A percentile compares a stretch with the other conserved stretches of the same genome.
Evolutionary conservation across 2,329 filamentous ascomycete genomes (phyloP).

Genomic region (Ascochyta fabae): DNA sequence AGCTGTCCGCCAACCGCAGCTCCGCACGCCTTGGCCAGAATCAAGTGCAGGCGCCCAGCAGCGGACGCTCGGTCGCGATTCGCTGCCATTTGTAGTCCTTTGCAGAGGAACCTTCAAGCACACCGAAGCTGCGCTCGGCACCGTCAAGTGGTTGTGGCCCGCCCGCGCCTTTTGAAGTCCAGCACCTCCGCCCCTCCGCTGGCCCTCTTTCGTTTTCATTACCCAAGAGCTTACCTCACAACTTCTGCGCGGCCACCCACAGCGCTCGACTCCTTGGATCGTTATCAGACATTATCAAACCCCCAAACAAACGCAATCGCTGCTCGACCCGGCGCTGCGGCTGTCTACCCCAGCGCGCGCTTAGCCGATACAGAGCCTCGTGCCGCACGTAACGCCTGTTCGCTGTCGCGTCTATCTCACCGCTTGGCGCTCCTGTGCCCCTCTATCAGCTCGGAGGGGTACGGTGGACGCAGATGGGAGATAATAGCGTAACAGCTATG

Average conservation of each 20-base stretch:
- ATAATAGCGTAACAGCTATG: slow-evolving; percentile 55
- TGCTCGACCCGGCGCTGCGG: slow-evolving; percentile 44
- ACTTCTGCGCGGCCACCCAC: slow-evolving; percentile 49
- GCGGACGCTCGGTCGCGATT: slow-evolving; percentile 31
- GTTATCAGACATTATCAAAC: slow-evolving; percentile 56
- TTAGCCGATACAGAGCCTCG: slow-evolving; percentile 46
- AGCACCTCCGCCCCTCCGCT: slow-evolving; percentile 44
- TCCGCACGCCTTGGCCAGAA: slow-evolving; percentile 29
- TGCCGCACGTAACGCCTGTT: slow-evolving; percentile 24
- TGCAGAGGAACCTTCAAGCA: slow-evolving; percentile 30
- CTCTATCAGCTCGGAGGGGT: slow-evolving; percentile 51
- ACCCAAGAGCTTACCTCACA: slow-evolving; percentile 58
- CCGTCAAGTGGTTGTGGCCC: slow-evolving; percentile 29
- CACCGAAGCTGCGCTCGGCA: slow-evolving; percentile 27
- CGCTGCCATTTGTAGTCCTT: slow-evolving; percentile 22
- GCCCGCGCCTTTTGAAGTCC: slow-evolving; percentile 43
- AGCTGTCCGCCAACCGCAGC: slow-evolving; percentile 24
- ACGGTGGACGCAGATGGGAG: slow-evolving; percentile 57
- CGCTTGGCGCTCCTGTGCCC: slow-evolving; percentile 46
- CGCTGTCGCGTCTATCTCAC: slow-evolving; percentile 42
- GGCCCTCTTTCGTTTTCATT: slow-evolving; percentile 52
- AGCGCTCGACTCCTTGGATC: slow-evolving; percentile 31
- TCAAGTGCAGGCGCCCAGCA: slow-evolving; percentile 22
- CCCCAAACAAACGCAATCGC: slow-evolving; percentile 44
- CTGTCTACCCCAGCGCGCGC: slow-evolving; percentile 44